Conservation (phyloP, 176 grass and related monocot species). For the Tuctoria greenei region DNA sequence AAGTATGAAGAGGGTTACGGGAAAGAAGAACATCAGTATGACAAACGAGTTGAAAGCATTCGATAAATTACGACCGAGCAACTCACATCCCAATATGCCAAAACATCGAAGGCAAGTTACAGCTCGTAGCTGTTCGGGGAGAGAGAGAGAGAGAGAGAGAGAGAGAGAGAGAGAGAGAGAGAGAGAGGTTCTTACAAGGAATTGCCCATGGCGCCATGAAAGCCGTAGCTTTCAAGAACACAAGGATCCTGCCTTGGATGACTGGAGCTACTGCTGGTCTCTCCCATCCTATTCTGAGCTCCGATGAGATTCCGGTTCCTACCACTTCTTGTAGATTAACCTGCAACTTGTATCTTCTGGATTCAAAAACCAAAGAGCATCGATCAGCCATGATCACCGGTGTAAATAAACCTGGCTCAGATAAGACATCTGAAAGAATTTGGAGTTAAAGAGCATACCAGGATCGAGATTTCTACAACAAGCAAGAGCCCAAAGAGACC, state of each 20-base stretch:
- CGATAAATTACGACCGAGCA: not conserved
- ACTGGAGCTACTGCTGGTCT: constrained; percentile 41
- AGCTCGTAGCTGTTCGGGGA: not conserved
- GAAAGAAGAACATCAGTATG: not conserved
- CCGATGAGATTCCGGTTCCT: not conserved
- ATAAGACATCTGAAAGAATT: not conserved
- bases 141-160: not conserved
- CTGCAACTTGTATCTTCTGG: not conserved
- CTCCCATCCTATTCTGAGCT: constrained; percentile 34
- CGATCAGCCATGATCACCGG: not conserved
- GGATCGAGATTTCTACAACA: not conserved
- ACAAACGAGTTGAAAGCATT: not conserved
- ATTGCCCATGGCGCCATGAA: constrained; percentile 40
- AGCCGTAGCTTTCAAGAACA: constrained; percentile 42
- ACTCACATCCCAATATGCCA: not conserved
- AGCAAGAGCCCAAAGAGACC: constrained; percentile 33
- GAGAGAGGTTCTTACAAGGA: constrained; percentile 37
- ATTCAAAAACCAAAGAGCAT: not conserved
- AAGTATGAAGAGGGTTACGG: constrained; percentile 21
- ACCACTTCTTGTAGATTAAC: not conserved
- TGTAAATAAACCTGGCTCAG: too few relatives aligned
- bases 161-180: not conserved
- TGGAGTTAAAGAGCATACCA: constrained; percentile 29
- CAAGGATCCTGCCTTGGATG: constrained; percentile 41
- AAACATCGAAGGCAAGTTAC: not conserved